phyloP scores from a whole-genome alignment of 1,284 basidiomycete genomes.

The Puccinia novopanici region DNA sequence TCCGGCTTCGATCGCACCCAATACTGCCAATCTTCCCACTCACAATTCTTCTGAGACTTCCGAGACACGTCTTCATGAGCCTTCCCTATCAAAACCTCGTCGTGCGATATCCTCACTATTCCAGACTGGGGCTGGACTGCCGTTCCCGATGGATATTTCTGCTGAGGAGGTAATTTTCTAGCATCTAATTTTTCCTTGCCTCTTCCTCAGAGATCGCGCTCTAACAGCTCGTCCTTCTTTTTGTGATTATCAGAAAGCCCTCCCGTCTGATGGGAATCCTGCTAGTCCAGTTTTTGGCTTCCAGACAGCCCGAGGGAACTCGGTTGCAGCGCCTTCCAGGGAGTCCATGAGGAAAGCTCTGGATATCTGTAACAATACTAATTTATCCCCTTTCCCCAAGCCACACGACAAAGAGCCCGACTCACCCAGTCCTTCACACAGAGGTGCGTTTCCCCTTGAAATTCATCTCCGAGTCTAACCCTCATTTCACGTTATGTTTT shows the following conservation, averaged over 20 bases:
- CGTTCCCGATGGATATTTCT: conserved; percentile 1
- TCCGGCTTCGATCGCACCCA: background rate
- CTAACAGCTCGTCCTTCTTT: background rate
- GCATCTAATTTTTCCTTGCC: background rate
- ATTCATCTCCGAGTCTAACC: background rate
- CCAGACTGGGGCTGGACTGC: conserved; percentile 27
- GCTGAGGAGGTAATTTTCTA: background rate
- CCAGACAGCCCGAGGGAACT: conserved; percentile 20
- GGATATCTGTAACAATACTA: conserved; percentile 3
- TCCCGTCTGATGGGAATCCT: background rate
- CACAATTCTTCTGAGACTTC: background rate
- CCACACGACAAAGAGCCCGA: conserved; percentile 21
- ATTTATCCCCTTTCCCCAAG: conserved; percentile 17
- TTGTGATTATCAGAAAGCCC: background rate
- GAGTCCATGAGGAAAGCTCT: conserved; percentile 33
- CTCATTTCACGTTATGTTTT: background rate
- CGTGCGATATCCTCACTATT: conserved; percentile 17
- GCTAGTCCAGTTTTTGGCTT: conserved; percentile 39
- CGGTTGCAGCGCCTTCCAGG: conserved; percentile 24
- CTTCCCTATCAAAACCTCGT: background rate
- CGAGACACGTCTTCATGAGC: background rate
- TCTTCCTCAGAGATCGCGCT: background rate
- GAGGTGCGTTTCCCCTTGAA: conserved; percentile 32
- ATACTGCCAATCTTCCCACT: background rate
- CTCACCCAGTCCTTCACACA: conserved; percentile 40